A percentile compares a stretch with the other conserved stretches of the same genome.
Conservation (phyloP, 257 asterid genomes). For the Fraxinus quadrangulata region DNA sequence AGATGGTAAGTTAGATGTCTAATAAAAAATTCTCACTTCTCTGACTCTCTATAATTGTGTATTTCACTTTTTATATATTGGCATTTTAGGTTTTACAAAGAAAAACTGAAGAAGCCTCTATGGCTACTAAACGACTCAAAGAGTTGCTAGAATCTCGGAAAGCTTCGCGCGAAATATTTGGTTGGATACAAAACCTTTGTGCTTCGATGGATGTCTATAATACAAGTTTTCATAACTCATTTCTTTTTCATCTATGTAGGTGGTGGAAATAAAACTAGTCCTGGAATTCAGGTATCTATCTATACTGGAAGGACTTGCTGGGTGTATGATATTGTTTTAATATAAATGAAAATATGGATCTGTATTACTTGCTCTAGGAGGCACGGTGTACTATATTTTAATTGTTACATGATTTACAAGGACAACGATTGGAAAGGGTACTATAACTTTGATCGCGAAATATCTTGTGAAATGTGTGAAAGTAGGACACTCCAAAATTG, state of each 20-base stretch:
- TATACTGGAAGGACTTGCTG: slow-evolving; percentile 11
- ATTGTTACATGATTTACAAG: not conserved
- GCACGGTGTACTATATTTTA: not conserved
- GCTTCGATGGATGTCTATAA: not conserved
- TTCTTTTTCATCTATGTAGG: slow-evolving; percentile 35
- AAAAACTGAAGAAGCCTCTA: slow-evolving; percentile 95
- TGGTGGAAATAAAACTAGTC: slow-evolving; percentile 57
- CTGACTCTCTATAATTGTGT: not conserved
- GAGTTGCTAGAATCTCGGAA: slow-evolving; percentile 89
- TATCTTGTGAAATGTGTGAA: not conserved
- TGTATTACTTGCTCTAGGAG: not conserved
- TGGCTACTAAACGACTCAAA: slow-evolving; percentile 91
- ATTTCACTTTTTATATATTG: slow-evolving; percentile 9
- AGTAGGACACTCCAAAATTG: not conserved
- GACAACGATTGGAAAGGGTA: not conserved
- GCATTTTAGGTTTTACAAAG: slow-evolving; percentile 79
- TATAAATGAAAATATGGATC: not conserved
- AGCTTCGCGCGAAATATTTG: slow-evolving; percentile 67
- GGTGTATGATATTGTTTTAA: not conserved
- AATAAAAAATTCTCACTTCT: slow-evolving; percentile 3
- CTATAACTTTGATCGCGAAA: not conserved
- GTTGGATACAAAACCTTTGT: slow-evolving; percentile 36
- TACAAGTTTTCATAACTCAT: slow-evolving; percentile 10
- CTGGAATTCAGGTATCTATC: slow-evolving; percentile 72
- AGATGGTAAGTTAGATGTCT: slow-evolving; percentile 55